Conservation (phyloP, 2,329 filamentous ascomycete genomes). For the Aureobasidium sp. region DNA sequence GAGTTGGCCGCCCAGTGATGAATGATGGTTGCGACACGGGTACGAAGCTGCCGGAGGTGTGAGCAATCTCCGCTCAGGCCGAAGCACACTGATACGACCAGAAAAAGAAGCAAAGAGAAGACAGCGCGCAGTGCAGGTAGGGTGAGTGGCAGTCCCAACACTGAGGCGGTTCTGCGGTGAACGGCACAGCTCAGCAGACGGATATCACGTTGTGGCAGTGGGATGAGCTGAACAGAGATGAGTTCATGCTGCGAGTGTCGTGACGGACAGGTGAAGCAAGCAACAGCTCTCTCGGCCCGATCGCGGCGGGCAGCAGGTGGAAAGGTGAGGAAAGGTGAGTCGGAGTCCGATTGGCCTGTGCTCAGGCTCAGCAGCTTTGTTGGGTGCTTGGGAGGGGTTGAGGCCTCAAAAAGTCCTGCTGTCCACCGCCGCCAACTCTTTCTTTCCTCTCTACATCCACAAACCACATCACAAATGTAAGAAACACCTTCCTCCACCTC, state of each 20-base stretch:
- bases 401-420: constrained; percentile 3
- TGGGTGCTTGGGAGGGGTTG: constrained; percentile 7
- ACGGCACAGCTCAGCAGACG: neutral
- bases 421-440: neutral
- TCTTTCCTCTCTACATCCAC: constrained; percentile 4
- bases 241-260: neutral
- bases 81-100: neutral
- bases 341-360: constrained; percentile 3
- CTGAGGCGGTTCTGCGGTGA: neutral
- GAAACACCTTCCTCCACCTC: neutral
- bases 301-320: neutral
- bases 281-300: constrained; percentile 6
- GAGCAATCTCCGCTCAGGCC: constrained; percentile 11
- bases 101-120: neutral
- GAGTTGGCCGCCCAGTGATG: neutral
- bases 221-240: neutral
- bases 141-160: neutral
- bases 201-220: neutral
- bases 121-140: neutral
- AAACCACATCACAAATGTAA: neutral
- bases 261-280: neutral
- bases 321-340: neutral
- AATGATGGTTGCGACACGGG: neutral
- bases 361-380: constrained; percentile 1
- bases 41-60: neutral